Percentiles rank a stretch among this genome's conserved stretches.
These are phyloP conservation scores for Ceratobasidium papillatum DNA, from an alignment of 1,284 basidiomycete genomes.

Conservation along the genomic window DNA sequence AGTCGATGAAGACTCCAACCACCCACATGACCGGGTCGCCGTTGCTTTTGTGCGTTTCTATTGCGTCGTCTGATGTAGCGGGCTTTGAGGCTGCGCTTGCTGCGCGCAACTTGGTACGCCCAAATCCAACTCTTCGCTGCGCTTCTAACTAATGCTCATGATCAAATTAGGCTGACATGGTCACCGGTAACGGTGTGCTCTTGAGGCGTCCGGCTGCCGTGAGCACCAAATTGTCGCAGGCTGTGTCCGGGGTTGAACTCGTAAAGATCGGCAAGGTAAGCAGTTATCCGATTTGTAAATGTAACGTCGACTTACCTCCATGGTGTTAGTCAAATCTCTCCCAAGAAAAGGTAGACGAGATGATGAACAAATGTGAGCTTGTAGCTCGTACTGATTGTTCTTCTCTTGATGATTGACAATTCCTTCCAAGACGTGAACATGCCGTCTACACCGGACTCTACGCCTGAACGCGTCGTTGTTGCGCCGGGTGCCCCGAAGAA, in stretches of 20 bases:
- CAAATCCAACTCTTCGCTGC: background rate
- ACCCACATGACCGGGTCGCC: slow-evolving; percentile 6
- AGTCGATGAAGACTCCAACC: background rate
- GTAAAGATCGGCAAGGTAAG: slow-evolving; percentile 7
- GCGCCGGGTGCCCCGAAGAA: background rate
- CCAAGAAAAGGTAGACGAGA: slow-evolving; percentile 20
- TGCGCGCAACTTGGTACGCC: slow-evolving; percentile 32
- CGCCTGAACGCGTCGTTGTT: background rate
- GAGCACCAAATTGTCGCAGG: slow-evolving; percentile 21
- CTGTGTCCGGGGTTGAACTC: slow-evolving; percentile 6
- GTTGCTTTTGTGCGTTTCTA: background rate
- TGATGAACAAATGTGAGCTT: slow-evolving; percentile 29
- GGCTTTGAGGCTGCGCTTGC: slow-evolving; percentile 28
- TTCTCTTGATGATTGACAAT: background rate
- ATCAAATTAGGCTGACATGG: background rate
- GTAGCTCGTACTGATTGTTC: no score
- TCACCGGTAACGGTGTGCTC: background rate
- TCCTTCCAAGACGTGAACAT: slow-evolving; percentile 26
- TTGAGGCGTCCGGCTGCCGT: background rate
- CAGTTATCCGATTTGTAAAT: background rate
- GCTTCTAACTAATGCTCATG: background rate
- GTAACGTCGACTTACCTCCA: no score
- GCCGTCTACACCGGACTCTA: background rate
- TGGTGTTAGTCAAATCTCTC: background rate
- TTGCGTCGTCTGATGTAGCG: slow-evolving; percentile 18